Base-by-base conservation (phyloP, 192 early-diverging fungal genomes). In the Linnemannia hyalina region DNA sequence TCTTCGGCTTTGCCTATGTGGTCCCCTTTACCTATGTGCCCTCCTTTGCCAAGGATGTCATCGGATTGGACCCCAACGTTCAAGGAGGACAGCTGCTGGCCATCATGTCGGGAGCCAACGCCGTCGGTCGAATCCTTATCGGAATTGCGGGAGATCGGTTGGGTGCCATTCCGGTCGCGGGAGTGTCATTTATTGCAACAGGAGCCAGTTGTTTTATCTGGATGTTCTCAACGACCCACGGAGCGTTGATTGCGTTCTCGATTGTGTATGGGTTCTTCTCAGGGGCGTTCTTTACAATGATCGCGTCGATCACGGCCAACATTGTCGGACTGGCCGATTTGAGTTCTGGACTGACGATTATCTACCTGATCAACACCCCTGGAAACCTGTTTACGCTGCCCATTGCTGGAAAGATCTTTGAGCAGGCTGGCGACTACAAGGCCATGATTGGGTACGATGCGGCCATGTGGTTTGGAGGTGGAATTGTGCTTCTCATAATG, bases 21-120 rank as follows among this genome's bases (percentile, higher is more conserved):
- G 63, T 73, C 38, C 75, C 82, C 6, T 78, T 87, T 46, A n/a
- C 74, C 26, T 81, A 80, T 26, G 63, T 80, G 22, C 76, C 77
- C 5, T 83, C 72, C n/a, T 88, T 77, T 52, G 47, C 82, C 68
- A 81, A 80, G 77, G 44, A 78, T 41, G 32, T 76, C 10, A 26
- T 78, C 44, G 82, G 81, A 36, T 36, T 80, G 70, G 75, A 83
- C 73, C 68, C 81, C 68, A 69, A 89, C 65, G 81, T 74, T 65
- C 77, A 84, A 26, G 87, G 83, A 23, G 73, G 88, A 32, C 81
- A 86, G 22, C 36, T 90, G 23, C 41, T 83, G 36, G 77, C 87
- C 29, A 88, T 88, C 44, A 81, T 90, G 63, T 88, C 83, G 4
- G 89, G 76, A n/a, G 73, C 84, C 44, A 88, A 90, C 52, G 81